Base-by-base conservation (phyloP, 352 stramenopile genomes). In the Thraustotheca clavata region DNA sequence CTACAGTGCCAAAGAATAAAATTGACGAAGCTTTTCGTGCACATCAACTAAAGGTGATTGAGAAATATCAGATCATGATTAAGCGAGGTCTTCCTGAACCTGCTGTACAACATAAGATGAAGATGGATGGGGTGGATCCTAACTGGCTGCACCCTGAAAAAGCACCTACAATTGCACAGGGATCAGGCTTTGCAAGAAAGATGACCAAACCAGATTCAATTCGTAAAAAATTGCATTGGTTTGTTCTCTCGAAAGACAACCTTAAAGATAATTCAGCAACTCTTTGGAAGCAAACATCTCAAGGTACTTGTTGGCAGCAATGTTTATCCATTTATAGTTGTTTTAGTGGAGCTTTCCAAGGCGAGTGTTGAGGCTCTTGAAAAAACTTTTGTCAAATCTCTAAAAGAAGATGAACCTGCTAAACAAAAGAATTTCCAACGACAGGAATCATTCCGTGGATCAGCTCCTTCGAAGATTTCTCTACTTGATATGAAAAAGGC, bases 401-500 rank as follows among this genome's bases (percentile, higher is more conserved):
- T 88, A 14, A 74, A 73, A 0, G 71, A 83, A 8, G 38, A 55
- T 18, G 24, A 24, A 5, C 31, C 57, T 9, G n/a, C 46, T 7
- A 35, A 27, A 18, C 32, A 12, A 22, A 52, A 65, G 24, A 65
- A 49, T 33, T 43, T 54, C 26, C 38, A 54, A 5, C 11, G 35
- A 2, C 20, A 32, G 18, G 47, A 65, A 29, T 65, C 57, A 46
- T 55, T 43, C 18, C 57, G 57, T n/a, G 57, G 47, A 24, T n/a
- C 34, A 18, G 29, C 39, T 0, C 48, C 60, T 69, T 86, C 86
- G 60, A 75, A 82, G 27, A 76, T 89, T 62, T 75, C 79, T 27
- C 73, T 94, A 34, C 86, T 94, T 39, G 84, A 94, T 61, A 88
- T 91, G 79, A 94, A 94, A 50, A 94, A 91, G 54, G 86, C 82